phyloP scores from a whole-genome alignment of 2,329 filamentous ascomycete species.

The Ophiostoma tasmaniense region DNA sequence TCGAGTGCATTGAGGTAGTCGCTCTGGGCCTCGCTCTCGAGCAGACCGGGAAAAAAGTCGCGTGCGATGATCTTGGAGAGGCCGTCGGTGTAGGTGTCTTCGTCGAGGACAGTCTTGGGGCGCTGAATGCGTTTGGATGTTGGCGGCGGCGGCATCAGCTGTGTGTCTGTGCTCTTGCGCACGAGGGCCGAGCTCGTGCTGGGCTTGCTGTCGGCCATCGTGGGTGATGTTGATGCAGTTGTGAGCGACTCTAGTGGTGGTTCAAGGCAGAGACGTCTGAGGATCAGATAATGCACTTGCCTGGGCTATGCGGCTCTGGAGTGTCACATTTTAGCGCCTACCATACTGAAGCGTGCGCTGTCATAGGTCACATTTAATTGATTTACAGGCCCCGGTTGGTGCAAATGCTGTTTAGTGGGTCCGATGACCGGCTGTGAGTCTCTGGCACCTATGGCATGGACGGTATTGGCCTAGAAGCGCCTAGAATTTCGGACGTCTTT shows the following conservation, averaged over 20 bases:
- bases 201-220: conserved; percentile 16
- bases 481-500: conserved; percentile 20
- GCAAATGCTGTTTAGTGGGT: not conserved
- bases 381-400: not conserved
- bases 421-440: not conserved
- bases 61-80: conserved; percentile 90
- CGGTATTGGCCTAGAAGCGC: not conserved
- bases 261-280: not conserved
- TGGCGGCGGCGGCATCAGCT: conserved; percentile 83
- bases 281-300: not conserved
- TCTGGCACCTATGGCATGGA: not conserved
- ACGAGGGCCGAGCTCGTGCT: conserved; percentile 51
- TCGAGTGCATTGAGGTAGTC: conserved; percentile 90
- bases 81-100: conserved; percentile 85
- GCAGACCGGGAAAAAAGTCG: conserved; percentile 90
- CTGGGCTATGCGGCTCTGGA: not conserved
- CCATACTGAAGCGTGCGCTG: not conserved
- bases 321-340: not conserved
- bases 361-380: not conserved
- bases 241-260: not conserved
- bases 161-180: conserved; percentile 58
- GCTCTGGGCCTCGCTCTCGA: conserved; percentile 77
- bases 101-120: conserved; percentile 78
- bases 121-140: conserved; percentile 83
- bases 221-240: not conserved